Evolutionary conservation across 2,329 filamentous ascomycete species (phyloP).

Genomic region (Hypoxylon sp.): DNA sequence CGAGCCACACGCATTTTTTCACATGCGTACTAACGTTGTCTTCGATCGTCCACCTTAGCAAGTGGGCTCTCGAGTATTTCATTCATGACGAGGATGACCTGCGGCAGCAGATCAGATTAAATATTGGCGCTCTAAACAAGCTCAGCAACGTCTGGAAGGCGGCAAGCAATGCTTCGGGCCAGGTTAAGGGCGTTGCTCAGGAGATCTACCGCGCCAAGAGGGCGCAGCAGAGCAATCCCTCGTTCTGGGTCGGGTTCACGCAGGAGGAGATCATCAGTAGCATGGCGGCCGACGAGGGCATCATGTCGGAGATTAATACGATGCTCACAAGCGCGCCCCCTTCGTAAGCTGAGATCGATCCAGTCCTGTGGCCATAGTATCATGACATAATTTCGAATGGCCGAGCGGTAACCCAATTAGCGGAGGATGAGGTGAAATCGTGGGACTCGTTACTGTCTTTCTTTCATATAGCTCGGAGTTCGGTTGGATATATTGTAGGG

Average conservation of each 20-base stretch:
- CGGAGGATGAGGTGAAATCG: neutral
- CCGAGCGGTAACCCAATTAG: neutral
- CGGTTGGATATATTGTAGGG: constrained; percentile 1
- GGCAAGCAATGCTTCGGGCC: constrained; percentile 75
- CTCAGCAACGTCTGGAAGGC: constrained; percentile 80
- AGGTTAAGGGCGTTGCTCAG: constrained; percentile 83
- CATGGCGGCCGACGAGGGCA: constrained; percentile 69
- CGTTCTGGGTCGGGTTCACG: constrained; percentile 68
- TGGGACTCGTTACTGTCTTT: neutral
- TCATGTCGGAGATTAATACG: constrained; percentile 69
- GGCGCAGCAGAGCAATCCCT: constrained; percentile 65
- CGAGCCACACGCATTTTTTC: constrained; percentile 86
- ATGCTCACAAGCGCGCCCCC: constrained; percentile 48
- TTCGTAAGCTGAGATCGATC: constrained; percentile 11
- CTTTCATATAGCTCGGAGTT: constrained; percentile 26
- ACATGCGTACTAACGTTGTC: constrained; percentile 83
- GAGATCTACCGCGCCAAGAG: constrained; percentile 76
- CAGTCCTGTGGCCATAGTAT: neutral
- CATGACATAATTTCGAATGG: neutral
- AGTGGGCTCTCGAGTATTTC: constrained; percentile 74
- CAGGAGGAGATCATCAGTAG: constrained; percentile 68
- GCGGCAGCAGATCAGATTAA: constrained; percentile 82
- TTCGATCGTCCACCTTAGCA: constrained; percentile 84
- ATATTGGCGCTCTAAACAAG: constrained; percentile 79
- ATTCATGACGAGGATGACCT: constrained; percentile 74